phyloP scores from a whole-genome alignment of 805 yeast species.

The Yamadazyma paraphyllophila region DNA sequence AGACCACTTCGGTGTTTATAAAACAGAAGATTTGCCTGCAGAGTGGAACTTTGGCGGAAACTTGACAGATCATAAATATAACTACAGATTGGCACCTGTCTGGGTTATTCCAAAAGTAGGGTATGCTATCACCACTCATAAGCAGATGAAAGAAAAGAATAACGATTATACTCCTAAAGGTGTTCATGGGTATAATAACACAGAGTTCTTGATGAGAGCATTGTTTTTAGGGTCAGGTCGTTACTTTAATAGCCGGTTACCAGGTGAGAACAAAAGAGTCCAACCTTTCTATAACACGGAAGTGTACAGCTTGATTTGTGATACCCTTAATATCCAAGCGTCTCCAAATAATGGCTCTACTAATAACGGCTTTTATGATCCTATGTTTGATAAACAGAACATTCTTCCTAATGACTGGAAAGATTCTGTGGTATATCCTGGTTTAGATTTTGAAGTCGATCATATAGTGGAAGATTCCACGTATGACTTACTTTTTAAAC shows the following conservation, averaged over 20 bases:
- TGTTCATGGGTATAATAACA: slow-evolving; percentile 81
- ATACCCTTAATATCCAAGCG: slow-evolving; percentile 50
- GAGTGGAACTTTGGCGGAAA: slow-evolving; percentile 57
- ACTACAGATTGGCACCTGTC: slow-evolving; percentile 73
- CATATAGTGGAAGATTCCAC: slow-evolving; percentile 49
- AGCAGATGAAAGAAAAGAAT: slow-evolving; percentile 48
- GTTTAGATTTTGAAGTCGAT: slow-evolving; percentile 45
- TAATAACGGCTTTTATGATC: slow-evolving; percentile 2
- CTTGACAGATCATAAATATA: slow-evolving; percentile 34
- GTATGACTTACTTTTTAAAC: slow-evolving; percentile 45
- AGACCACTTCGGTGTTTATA: slow-evolving; percentile 46
- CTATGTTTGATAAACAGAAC: slow-evolving; percentile 23
- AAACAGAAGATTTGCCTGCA: slow-evolving; percentile 51
- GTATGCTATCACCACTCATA: slow-evolving; percentile 64
- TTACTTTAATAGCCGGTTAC: slow-evolving; percentile 48
- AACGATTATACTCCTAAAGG: slow-evolving; percentile 64
- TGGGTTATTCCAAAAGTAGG: slow-evolving; percentile 87
- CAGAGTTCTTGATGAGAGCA: slow-evolving; percentile 79
- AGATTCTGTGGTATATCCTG: slow-evolving; percentile 49
- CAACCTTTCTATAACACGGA: slow-evolving; percentile 72
- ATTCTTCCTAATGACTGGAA: slow-evolving; percentile 44
- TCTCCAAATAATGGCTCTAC: slow-evolving; percentile 59
- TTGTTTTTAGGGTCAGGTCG: slow-evolving; percentile 82
- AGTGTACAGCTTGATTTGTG: slow-evolving; percentile 73
- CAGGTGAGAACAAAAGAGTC: slow-evolving; percentile 29